Evolutionary conservation across 495 filamentous ascomycete species (phyloP).

Genomic region (Entonaema liquescens): DNA sequence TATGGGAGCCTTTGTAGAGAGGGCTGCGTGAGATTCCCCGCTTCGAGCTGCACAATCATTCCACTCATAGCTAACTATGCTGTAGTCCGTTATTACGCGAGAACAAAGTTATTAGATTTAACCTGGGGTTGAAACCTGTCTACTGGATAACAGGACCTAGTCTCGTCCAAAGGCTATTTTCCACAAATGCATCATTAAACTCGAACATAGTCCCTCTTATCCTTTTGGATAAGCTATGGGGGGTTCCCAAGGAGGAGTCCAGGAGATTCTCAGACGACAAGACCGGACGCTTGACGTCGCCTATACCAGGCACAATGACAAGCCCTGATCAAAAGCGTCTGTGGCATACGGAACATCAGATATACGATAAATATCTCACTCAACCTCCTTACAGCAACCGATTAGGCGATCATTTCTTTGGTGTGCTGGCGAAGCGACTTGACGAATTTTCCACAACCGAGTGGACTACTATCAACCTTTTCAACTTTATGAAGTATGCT

Average conservation of each 20-base stretch:
- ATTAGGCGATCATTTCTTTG: not conserved
- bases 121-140: not conserved
- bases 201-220: not conserved
- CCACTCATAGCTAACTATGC: not conserved
- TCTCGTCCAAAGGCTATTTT: not conserved
- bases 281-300: not conserved
- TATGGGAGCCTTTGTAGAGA: not conserved
- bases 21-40: not conserved
- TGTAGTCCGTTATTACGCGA: not conserved
- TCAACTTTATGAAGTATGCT: not conserved
- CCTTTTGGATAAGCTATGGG: not conserved
- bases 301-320: not conserved
- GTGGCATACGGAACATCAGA: not conserved
- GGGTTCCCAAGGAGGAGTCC: not conserved
- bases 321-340: not conserved
- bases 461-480: not conserved
- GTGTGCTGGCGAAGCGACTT: not conserved
- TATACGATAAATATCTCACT: slow-evolving; percentile 1
- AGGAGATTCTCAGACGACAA: not conserved
- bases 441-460: not conserved
- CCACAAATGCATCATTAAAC: not conserved
- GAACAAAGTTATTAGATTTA: not conserved
- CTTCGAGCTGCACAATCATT: not conserved
- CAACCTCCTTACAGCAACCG: not conserved
- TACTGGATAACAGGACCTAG: not conserved